Base-by-base conservation (phyloP, 2,329 filamentous ascomycete genomes). In the Pseudogymnoascus sp. region DNA sequence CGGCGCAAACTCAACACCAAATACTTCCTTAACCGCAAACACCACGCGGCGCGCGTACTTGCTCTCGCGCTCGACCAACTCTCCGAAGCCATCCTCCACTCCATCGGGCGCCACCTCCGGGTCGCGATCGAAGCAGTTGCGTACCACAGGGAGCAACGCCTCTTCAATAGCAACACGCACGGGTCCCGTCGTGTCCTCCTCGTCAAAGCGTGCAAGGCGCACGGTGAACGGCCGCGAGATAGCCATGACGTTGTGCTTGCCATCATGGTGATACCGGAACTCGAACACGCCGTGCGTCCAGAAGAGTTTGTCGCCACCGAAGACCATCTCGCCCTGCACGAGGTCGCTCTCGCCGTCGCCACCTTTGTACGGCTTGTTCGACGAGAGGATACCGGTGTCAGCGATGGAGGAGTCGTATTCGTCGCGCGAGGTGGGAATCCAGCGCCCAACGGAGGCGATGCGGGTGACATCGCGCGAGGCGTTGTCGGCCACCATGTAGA, bases 201-300 rank as follows among this genome's bases (percentile, higher is more conserved):
- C 84, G 67, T 91, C 89, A 70, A 96, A 96, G 46, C 87, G 88
- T 34, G 84, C 81, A 67, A 97, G 91, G 53, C 87, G 86, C 63
- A 97, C 89, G 75, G 97, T 93, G 70, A 99, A 99, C 0, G 95
- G 93, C 69, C 91, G 84, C 4, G 93, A 97, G 65, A 97, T 90
- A 16, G 91, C 86, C 90, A 99, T 95, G 72, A 96, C 93, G 68
- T 89, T 91, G 77, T 99, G 92, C 70, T 89, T 89, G 63, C 92
- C 92, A 69, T 91, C 88, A 76, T 99, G 95, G 76, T 99, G 95
- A 77, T 97, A 97, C 42, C 95, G 87, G 79, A 99, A 96, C 73
- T 99, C 95, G 72, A 96, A 99, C 2, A 96, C 90, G 62, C 95
- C 95, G 66, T 93, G 90, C 0, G 90, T 96, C 95, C 95, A 99